Conservation (phyloP, 352 stramenopile genomes). For the Globisporangium spiculum region DNA sequence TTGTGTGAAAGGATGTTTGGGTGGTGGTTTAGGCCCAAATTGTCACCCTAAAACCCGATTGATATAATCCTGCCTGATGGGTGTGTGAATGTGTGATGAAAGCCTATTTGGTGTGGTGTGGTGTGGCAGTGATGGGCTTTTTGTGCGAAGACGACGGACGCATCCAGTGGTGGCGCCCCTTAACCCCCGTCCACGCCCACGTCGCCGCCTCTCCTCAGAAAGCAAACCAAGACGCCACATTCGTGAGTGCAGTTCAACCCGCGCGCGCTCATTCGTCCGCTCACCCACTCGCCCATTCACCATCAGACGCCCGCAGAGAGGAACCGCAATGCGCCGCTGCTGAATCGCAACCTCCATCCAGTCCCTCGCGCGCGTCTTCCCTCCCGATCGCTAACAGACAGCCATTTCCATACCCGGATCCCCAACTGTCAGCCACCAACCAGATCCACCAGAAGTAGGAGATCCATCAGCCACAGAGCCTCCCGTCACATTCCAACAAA, state of each 20-base stretch:
- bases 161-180: neutral
- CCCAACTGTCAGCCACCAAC: constrained; percentile 2
- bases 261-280: neutral
- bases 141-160: too few species aligned
- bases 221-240: neutral
- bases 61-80: too few species aligned
- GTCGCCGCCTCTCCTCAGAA: neutral
- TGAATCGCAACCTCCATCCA: constrained; percentile 19
- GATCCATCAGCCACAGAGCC: neutral
- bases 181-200: neutral
- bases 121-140: neutral
- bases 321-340: constrained; percentile 22
- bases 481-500: neutral
- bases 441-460: neutral
- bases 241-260: neutral
- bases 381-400: constrained; percentile 13
- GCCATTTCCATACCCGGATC: neutral
- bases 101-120: too few species aligned
- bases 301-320: neutral
- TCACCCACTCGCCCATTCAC: neutral
- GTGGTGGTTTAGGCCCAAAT: too few species aligned
- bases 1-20: too few species aligned
- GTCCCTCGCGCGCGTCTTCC: constrained; percentile 17
- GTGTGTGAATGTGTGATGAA: too few species aligned
- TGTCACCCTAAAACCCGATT: too few species aligned